Evolutionary conservation across 108 stramenopile species (phyloP).

Genomic region (Seminavis robusta): DNA sequence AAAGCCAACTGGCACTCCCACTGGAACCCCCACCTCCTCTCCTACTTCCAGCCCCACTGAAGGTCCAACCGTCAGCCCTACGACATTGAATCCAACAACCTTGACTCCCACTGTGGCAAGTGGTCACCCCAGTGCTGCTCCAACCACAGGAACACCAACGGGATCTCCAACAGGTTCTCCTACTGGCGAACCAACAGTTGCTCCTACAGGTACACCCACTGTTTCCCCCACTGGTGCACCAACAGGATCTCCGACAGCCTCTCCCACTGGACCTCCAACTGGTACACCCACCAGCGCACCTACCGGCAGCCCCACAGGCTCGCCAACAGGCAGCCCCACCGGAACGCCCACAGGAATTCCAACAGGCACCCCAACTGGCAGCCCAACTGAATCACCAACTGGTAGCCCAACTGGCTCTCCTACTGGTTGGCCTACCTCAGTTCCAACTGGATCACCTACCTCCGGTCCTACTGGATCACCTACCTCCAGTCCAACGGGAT

Average conservation of each 20-base stretch:
- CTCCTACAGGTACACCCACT: slow-evolving; percentile 1
- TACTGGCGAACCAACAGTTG: not conserved
- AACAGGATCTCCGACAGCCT: not conserved
- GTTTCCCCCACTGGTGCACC: not conserved
- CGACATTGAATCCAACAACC: not conserved
- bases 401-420: not conserved
- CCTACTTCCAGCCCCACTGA: not conserved
- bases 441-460: slow-evolving; percentile 1
- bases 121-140: not conserved
- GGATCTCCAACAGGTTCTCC: not conserved
- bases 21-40: not conserved
- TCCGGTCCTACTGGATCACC: not conserved
- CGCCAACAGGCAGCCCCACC: not conserved
- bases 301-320: not conserved
- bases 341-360: not conserved
- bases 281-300: not conserved
- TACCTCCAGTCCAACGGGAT: not conserved
- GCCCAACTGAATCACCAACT: not conserved
- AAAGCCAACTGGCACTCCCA: not conserved
- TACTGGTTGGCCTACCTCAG: not conserved
- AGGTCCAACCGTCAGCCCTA: not conserved
- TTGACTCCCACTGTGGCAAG: not conserved
- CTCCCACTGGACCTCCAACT: slow-evolving; percentile 1
- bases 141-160: not conserved
- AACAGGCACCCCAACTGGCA: not conserved